These are phyloP conservation scores for Rhododendron simsii DNA, from an alignment of 148 eudicot species.

Conservation along the genomic window DNA sequence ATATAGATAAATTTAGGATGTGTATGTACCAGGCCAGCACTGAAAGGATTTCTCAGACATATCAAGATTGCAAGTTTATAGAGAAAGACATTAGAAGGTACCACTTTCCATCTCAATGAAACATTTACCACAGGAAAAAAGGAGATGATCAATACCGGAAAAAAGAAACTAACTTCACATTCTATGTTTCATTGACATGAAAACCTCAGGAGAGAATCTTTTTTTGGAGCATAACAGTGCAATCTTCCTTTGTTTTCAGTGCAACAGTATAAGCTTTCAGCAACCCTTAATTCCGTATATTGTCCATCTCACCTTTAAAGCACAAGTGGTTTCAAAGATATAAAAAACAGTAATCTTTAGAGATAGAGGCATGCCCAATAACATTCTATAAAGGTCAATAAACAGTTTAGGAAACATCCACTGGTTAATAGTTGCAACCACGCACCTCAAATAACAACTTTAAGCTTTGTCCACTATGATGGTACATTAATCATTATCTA, in stretches of 20 bases:
- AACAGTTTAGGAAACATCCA: background rate
- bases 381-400: background rate
- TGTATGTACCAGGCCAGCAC: background rate
- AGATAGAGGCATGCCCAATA: background rate
- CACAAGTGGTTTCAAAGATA: background rate
- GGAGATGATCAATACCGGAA: background rate
- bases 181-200: background rate
- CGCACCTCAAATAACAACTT: background rate
- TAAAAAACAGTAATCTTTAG: background rate
- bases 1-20: background rate
- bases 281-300: background rate
- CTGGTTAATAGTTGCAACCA: background rate
- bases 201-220: background rate
- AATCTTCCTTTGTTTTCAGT: background rate
- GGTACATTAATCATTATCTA: background rate
- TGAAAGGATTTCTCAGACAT: background rate
- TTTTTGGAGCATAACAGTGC: background rate
- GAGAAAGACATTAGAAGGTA: background rate
- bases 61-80: background rate
- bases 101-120: background rate
- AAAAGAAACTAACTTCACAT: background rate
- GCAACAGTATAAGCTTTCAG: background rate
- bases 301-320: background rate
- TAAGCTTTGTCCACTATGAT: background rate
- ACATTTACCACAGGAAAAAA: background rate